Evolutionary conservation across 2,329 filamentous ascomycete species (phyloP), one percentile per base, ranked within the genome.

Genomic region (Chrysosporium keratinophilum): DNA sequence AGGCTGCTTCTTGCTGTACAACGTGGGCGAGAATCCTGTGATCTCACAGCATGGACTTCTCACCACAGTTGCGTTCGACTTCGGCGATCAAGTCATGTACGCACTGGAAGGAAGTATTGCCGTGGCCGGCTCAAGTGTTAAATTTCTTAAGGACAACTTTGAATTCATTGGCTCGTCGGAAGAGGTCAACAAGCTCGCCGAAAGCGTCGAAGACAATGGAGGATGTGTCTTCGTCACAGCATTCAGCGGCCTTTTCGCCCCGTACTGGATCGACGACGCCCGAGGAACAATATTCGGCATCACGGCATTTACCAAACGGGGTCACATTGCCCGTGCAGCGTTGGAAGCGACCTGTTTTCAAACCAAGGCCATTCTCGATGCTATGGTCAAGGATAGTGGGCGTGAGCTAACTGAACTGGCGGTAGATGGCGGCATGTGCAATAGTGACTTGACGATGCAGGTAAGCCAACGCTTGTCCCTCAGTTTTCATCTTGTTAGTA

Each of bases 251-350:
- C 77, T 95, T 1, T 95, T 95, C 66, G 89, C 89, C 0, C 89
- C 89, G 0, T 95, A 95, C 70, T 95, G 89, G 89, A 91, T 95
- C 57, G 88, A 95, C 65, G 87, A 95, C 70, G 88, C 88, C 15
- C 85, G 89, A 67, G 89, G 89, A 53, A 95, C 89, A 2, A 81
- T 93, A 52, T 82, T 91, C 63, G 88, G 88, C 44, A 84, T 94
- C 59, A 93, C 88, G 0, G 85, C 90, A 62, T 85, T 89, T 71
- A 95, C 89, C 0, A 79, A 88, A 64, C 83, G 83, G 62, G 88
- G 87, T 15, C 89, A 95, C 67, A 87, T 95, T 61, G 88, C 88
- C 40, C 84, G 89, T 56, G 89, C 89, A 31, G 95, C 89, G 0
- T 81, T 95, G 54, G 89, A 95, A 71, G 88, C 89, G 3, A 90